Evolutionary conservation across 257 asterid species (phyloP).

Genomic region (Paulownia fortunei): DNA sequence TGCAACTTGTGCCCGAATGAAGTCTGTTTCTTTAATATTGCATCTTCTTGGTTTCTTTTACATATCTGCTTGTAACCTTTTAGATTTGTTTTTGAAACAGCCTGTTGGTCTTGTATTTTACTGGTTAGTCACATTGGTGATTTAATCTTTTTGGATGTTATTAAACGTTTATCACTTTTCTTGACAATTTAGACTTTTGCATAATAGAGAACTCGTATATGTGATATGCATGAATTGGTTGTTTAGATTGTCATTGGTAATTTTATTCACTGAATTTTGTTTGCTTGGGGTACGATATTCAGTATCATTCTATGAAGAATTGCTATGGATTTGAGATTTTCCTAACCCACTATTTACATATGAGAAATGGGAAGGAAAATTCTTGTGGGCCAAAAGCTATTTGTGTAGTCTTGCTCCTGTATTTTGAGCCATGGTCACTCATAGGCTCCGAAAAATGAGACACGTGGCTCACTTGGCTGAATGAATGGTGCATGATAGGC

Average conservation of each 20-base stretch:
- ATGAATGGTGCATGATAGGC: too few species aligned
- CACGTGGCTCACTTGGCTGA: too few species aligned
- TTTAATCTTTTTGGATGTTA: background rate
- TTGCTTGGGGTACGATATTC: background rate
- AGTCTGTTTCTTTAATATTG: constrained; percentile 10
- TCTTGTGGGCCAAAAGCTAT: too few species aligned
- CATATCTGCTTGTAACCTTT: background rate
- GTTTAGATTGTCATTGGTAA: background rate
- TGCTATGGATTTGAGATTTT: background rate
- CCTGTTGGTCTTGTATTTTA: background rate
- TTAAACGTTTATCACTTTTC: background rate
- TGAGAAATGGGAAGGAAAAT: background rate
- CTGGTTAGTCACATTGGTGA: background rate
- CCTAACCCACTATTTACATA: background rate
- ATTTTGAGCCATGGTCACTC: too few species aligned
- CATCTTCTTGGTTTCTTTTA: background rate
- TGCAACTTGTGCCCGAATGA: background rate
- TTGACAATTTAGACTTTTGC: background rate
- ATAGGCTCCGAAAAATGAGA: too few species aligned
- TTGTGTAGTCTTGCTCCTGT: too few species aligned
- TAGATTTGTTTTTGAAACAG: background rate
- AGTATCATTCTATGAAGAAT: background rate
- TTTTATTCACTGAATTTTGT: background rate
- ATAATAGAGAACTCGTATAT: too few species aligned
- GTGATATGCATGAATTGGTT: background rate